A percentile compares a stretch with the other conserved stretches of the same genome.
Conservation (phyloP, 108 stramenopile genomes). For the Nannochloropsis salina region DNA sequence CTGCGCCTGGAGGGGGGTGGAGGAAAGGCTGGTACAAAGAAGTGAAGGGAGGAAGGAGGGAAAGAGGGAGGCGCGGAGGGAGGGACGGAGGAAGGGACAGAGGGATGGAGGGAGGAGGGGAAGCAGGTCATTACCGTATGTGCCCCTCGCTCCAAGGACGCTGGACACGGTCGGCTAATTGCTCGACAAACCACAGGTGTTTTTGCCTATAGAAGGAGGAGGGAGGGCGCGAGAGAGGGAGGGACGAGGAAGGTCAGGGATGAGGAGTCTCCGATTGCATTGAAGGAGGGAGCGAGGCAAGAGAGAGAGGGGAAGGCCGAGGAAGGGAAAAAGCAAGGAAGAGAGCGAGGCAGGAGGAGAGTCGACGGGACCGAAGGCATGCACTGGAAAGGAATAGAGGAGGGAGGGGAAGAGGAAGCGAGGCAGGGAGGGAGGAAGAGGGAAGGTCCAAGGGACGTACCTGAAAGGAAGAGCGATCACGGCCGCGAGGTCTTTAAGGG, state of each 20-base stretch:
- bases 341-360: not conserved
- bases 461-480: too few species aligned
- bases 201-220: not conserved
- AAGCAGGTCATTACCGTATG: not conserved
- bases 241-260: too few species aligned
- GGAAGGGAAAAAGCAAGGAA: not conserved
- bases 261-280: too few species aligned
- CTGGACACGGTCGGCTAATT: not conserved
- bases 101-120: not conserved
- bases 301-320: not conserved
- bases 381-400: not conserved
- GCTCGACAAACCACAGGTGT: not conserved
- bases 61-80: not conserved
- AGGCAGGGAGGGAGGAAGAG: not conserved
- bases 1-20: too few species aligned
- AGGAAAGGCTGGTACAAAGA: not conserved
- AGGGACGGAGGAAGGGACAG: not conserved
- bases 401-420: not conserved
- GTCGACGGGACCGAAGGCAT: not conserved
- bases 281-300: not conserved
- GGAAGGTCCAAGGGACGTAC: too few species aligned
- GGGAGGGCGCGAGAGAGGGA: not conserved
- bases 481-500: too few species aligned
- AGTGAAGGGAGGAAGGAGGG: not conserved
- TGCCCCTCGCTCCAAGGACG: not conserved